Evolutionary conservation across 78 protist genomes (phyloP), one percentile per base, ranked within the genome.

Genomic region (Dictyostelium capitatum): DNA sequence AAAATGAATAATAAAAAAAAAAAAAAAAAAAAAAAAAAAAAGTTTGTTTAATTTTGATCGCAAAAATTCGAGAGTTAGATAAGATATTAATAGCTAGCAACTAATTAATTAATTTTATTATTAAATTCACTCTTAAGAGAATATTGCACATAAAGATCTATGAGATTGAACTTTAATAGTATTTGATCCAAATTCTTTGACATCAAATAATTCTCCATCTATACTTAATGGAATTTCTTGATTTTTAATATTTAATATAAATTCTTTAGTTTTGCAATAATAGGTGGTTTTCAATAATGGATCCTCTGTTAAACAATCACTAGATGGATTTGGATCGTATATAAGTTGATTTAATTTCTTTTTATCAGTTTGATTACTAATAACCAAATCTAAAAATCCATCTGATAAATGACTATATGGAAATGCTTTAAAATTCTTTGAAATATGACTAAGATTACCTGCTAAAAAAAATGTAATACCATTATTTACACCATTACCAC

Each of bases 211-310:
- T 43, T 74, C 82, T 0, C 92, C 92, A 84, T 84, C 92, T 3
- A 84, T 59, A 28, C 46, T 43, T 4, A 84, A 8, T 20, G 92
- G 92, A n/a, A 84, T 84, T 14, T 59, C 82, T 28, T 14, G 20
- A 47, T 72, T 74, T 30, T 51, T 46, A 43, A 84, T 17, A 46
- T 84, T 15, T 15, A 84, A 47, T 25, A 84, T 84, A 14, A 84
- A 47, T 46, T 84, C 83, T 74, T 84, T 84, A 2, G 92, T 74
- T 59, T 84, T 84, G 23, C 72, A 74, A 59, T 84, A 84, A 54
- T 56, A 37, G 0, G 67, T 10, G 9, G 62, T 81, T 56, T 79
- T 46, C 17, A 5, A 19, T 23, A 65, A 30, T 51, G 50, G 23
- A n/a, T 23, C 17, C 7, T 15, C 41, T 14, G 32, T 9, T 20